Conservation (phyloP, 1,139 yeast genomes). For the Taiozyma sp. region DNA sequence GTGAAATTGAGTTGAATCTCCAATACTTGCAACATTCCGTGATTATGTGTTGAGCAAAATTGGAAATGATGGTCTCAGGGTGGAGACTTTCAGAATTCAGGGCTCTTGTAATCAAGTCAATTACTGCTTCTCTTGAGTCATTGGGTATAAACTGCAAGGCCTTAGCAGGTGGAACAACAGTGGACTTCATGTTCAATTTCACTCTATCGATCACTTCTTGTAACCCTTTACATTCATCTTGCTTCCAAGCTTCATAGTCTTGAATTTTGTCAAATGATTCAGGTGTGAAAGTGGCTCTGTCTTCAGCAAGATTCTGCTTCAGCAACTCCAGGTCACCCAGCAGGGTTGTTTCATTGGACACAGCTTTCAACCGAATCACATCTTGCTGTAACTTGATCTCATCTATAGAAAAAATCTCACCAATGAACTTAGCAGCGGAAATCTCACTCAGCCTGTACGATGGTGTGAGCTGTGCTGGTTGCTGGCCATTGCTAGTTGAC, state of each 20-base stretch:
- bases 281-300: slow-evolving; percentile 36
- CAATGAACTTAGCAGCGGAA: slow-evolving; percentile 38
- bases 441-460: slow-evolving; percentile 47
- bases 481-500: background rate
- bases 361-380: slow-evolving; percentile 36
- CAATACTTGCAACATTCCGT: slow-evolving; percentile 50
- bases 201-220: slow-evolving; percentile 36
- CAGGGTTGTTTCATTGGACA: slow-evolving; percentile 39
- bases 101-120: slow-evolving; percentile 30
- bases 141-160: slow-evolving; percentile 35
- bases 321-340: slow-evolving; percentile 42
- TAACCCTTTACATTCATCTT: slow-evolving; percentile 37
- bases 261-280: slow-evolving; percentile 38
- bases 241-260: slow-evolving; percentile 51
- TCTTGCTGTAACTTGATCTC: slow-evolving; percentile 45
- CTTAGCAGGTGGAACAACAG: background rate
- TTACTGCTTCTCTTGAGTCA: slow-evolving; percentile 31
- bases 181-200: slow-evolving; percentile 6
- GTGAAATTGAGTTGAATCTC: slow-evolving; percentile 53
- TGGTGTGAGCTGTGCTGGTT: slow-evolving; percentile 28
- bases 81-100: slow-evolving; percentile 26
- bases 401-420: slow-evolving; percentile 38
- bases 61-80: slow-evolving; percentile 28
- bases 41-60: slow-evolving; percentile 37
- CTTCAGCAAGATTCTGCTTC: slow-evolving; percentile 27